Evolutionary conservation across 176 grass and related monocot genomes (phyloP).

Genomic region (Musa itinerans): DNA sequence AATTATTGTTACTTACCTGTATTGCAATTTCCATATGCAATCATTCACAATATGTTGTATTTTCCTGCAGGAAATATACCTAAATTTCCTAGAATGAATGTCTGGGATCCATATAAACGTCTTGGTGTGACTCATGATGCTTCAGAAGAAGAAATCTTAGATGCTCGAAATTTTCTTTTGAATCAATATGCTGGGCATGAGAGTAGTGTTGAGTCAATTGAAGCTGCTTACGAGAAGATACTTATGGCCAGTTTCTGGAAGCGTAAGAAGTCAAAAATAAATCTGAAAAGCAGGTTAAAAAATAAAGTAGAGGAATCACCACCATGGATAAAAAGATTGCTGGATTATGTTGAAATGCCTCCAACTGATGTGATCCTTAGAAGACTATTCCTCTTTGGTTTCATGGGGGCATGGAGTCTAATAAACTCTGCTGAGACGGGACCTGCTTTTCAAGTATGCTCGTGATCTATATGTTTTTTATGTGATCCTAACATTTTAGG

Average conservation of each 20-base stretch:
- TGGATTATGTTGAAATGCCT: conserved; percentile 68
- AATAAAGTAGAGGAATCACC: conserved; percentile 69
- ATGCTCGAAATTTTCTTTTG: conserved; percentile 75
- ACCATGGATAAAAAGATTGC: conserved; percentile 65
- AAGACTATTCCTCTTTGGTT: conserved; percentile 81
- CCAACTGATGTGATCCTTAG: conserved; percentile 59
- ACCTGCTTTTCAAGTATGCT: conserved; percentile 85
- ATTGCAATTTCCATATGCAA: background rate
- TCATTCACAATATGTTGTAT: background rate
- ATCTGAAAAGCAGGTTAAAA: conserved; percentile 69
- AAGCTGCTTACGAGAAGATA: conserved; percentile 94
- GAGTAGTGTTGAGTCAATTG: conserved; percentile 69
- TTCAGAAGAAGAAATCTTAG: conserved; percentile 82
- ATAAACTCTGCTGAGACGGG: conserved; percentile 74
- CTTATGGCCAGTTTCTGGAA: conserved; percentile 84
- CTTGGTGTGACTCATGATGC: conserved; percentile 61
- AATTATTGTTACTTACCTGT: background rate
- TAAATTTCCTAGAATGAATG: conserved; percentile 56
- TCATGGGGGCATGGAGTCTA: conserved; percentile 91
- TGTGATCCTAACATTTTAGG: background rate
- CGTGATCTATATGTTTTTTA: background rate
- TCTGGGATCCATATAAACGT: conserved; percentile 69
- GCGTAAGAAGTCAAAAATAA: conserved; percentile 74
- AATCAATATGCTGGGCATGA: conserved; percentile 75
- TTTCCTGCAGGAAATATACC: conserved; percentile 42